phyloP scores from a whole-genome alignment of 805 yeast genomes.

The Monosporozyma solicola region DNA sequence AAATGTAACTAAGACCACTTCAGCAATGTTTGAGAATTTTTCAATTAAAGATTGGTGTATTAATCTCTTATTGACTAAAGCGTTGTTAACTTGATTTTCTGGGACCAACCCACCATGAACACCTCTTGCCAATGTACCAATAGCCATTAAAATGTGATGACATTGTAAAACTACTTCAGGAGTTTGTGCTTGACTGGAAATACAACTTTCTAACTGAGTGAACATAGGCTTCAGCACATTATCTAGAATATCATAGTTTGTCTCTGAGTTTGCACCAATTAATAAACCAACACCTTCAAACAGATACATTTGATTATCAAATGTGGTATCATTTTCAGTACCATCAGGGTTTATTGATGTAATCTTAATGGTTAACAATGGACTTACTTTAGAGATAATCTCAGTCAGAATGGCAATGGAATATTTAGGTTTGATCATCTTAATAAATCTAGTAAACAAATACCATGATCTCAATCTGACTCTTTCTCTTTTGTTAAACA shows the following conservation, averaged over 20 bases:
- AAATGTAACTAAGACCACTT: conserved; percentile 74
- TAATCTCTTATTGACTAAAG: conserved; percentile 23
- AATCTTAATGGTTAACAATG: conserved; percentile 48
- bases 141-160: conserved; percentile 79
- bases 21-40: conserved; percentile 61
- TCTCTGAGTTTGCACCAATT: conserved; percentile 41
- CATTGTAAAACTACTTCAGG: conserved; percentile 54
- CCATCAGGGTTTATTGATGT: conserved; percentile 26
- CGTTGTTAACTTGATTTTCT: conserved; percentile 33
- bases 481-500: conserved; percentile 62
- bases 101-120: conserved; percentile 45
- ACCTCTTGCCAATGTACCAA: conserved; percentile 86
- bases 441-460: conserved; percentile 72
- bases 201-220: conserved; percentile 56
- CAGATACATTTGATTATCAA: conserved; percentile 70
- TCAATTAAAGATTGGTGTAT: conserved; percentile 30
- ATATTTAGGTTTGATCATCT: conserved; percentile 59
- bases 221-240: conserved; percentile 68
- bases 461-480: conserved; percentile 89
- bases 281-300: conserved; percentile 83
- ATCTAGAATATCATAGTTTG: conserved; percentile 43
- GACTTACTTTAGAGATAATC: conserved; percentile 53
- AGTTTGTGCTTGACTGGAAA: conserved; percentile 37
- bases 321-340: conserved; percentile 46
- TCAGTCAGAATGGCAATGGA: conserved; percentile 44